Conservation (phyloP, 768 basidiomycete genomes). For the Lactarius quietus region DNA sequence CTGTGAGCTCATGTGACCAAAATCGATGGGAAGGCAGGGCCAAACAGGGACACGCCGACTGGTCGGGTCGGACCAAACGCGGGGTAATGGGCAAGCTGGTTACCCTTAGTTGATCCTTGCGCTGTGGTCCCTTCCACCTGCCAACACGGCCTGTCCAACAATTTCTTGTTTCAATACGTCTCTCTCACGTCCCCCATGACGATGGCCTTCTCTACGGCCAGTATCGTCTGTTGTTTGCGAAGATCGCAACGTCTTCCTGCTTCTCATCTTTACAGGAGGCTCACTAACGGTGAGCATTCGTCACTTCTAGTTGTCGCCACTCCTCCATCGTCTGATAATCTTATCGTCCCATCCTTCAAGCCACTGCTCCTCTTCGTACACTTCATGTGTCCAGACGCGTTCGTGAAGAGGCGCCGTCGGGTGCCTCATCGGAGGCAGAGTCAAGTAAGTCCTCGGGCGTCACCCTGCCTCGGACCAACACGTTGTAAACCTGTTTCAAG, state of each 20-base stretch:
- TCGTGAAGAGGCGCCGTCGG: slow-evolving; percentile 1
- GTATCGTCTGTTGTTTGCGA: slow-evolving; percentile 10
- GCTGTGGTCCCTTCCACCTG: neutral
- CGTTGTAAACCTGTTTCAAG: slow-evolving; percentile 30
- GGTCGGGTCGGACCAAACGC: slow-evolving; percentile 18
- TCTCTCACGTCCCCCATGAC: slow-evolving; percentile 10
- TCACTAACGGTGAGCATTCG: neutral
- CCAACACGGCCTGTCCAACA: slow-evolving; percentile 11
- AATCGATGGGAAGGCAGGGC: slow-evolving; percentile 14
- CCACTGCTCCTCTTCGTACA: slow-evolving; percentile 3
- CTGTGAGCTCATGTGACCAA: slow-evolving; percentile 3
- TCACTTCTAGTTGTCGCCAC: neutral
- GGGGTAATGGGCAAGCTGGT: slow-evolving; percentile 11
- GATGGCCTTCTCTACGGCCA: slow-evolving; percentile 21
- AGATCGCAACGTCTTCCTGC: slow-evolving; percentile 6
- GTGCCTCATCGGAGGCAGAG: slow-evolving; percentile 14
- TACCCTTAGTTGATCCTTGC: neutral
- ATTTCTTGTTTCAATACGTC: neutral
- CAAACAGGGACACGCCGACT: slow-evolving; percentile 6
- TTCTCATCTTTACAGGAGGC: slow-evolving; percentile 5
- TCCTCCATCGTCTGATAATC: neutral
- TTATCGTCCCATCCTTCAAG: slow-evolving; percentile 1
- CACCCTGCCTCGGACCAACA: neutral
- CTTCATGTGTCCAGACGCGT: slow-evolving; percentile 17
- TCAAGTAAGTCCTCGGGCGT: slow-evolving; percentile 14